Conservation (phyloP, 495 filamentous ascomycete genomes). For the Hypoxylon trugodes region DNA sequence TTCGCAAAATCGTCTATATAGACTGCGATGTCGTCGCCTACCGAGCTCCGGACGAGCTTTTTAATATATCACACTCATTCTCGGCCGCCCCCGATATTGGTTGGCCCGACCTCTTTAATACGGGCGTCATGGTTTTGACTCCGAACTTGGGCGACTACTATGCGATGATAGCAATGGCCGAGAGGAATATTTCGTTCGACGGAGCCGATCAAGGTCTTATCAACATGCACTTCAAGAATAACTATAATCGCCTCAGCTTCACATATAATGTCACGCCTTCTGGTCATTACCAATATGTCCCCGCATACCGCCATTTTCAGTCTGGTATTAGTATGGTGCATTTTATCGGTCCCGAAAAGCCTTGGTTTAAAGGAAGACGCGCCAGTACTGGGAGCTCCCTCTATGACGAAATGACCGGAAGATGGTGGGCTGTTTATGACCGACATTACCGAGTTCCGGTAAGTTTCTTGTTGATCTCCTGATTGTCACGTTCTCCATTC, state of each 20-base stretch:
- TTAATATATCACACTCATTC: constrained; percentile 77
- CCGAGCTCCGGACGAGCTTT: constrained; percentile 90
- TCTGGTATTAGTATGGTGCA: constrained; percentile 86
- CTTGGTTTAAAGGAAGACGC: constrained; percentile 78
- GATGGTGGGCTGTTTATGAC: constrained; percentile 95
- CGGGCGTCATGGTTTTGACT: constrained; percentile 88
- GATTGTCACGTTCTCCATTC: neutral
- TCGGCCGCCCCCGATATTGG: constrained; percentile 94
- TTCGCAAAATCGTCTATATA: constrained; percentile 87
- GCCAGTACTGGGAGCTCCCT: constrained; percentile 63
- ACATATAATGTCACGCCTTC: constrained; percentile 96
- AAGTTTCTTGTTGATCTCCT: constrained; percentile 35
- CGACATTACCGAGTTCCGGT: constrained; percentile 73
- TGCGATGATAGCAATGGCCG: constrained; percentile 81
- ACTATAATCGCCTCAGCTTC: constrained; percentile 89
- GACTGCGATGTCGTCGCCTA: constrained; percentile 91
- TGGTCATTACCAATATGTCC: constrained; percentile 92
- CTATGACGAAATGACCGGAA: constrained; percentile 79
- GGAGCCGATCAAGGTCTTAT: constrained; percentile 96
- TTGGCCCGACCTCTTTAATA: constrained; percentile 99
- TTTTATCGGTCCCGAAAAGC: constrained; percentile 92
- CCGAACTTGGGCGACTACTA: constrained; percentile 90
- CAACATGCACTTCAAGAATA: constrained; percentile 88
- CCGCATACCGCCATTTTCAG: constrained; percentile 92
- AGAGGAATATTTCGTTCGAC: constrained; percentile 91